Evolutionary conservation across 306 rosid species (phyloP).

Genomic region (Pyrus bretschneideri): DNA sequence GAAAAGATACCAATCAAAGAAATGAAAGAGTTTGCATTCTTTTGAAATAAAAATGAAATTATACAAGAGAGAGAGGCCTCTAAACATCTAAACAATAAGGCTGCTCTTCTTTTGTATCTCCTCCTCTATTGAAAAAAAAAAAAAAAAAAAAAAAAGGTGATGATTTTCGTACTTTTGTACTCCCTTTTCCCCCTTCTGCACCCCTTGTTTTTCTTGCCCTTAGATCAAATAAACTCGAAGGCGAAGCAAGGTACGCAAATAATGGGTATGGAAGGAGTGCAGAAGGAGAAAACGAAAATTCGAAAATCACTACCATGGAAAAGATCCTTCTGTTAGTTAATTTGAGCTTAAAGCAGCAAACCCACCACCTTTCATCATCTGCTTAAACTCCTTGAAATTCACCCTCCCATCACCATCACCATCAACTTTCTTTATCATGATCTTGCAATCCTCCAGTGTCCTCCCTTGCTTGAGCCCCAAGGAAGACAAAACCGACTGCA

Average conservation of each 20-base stretch:
- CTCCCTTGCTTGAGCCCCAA: slow-evolving; percentile 36
- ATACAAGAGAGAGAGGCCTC: not conserved
- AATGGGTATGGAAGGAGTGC: not conserved
- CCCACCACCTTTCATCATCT: slow-evolving; percentile 37
- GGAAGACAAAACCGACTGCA: slow-evolving; percentile 29
- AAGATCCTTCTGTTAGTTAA: not conserved
- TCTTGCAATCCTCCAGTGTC: slow-evolving; percentile 28
- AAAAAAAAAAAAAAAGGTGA: not conserved
- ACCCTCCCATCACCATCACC: slow-evolving; percentile 38
- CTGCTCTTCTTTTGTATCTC: not conserved
- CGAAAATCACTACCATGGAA: not conserved
- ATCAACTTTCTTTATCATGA: slow-evolving; percentile 33
- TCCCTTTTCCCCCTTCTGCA: not conserved
- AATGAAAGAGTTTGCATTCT: not conserved
- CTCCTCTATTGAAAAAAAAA: not conserved
- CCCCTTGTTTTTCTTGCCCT: not conserved
- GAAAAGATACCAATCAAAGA: not conserved
- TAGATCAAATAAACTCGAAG: not conserved
- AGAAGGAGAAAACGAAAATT: not conserved
- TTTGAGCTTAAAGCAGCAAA: slow-evolving; percentile 27
- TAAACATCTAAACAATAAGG: not conserved
- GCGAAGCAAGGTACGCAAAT: not conserved
- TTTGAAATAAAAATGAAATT: not conserved
- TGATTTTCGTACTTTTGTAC: not conserved
- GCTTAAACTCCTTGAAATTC: slow-evolving; percentile 32